These are phyloP conservation scores for Amanita polypyramis DNA, from an alignment of 768 basidiomycete genomes.

Conservation along the genomic window DNA sequence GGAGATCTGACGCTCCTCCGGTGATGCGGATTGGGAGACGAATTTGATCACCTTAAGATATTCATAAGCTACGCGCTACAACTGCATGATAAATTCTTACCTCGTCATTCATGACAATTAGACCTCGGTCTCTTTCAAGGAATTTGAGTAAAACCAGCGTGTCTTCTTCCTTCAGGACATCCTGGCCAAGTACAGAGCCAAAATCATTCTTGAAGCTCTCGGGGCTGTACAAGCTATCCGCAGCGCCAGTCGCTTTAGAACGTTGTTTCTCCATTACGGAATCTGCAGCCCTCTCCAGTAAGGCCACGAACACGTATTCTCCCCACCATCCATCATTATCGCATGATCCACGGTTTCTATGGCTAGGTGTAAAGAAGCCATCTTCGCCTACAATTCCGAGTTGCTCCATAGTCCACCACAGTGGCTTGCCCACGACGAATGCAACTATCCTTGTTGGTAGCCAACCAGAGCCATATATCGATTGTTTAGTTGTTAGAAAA, in stretches of 20 bases:
- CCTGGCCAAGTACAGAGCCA: constrained; percentile 24
- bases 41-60: constrained; percentile 74
- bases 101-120: constrained; percentile 54
- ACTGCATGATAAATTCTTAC: constrained; percentile 24
- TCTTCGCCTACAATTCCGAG: constrained; percentile 66
- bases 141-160: constrained; percentile 62
- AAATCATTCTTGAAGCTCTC: constrained; percentile 56
- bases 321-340: constrained; percentile 51
- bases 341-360: constrained; percentile 15
- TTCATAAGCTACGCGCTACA: neutral
- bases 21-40: constrained; percentile 26
- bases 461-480: constrained; percentile 63
- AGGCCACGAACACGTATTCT: constrained; percentile 57
- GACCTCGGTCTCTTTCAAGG: constrained; percentile 64
- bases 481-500: constrained; percentile 45
- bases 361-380: constrained; percentile 19
- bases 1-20: constrained; percentile 42
- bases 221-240: constrained; percentile 51
- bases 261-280: constrained; percentile 35
- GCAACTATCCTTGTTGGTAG: constrained; percentile 60
- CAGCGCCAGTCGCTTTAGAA: constrained; percentile 32
- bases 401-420: constrained; percentile 84
- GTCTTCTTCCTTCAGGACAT: constrained; percentile 48
- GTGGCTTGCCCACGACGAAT: constrained; percentile 63
- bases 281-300: constrained; percentile 60